Evolutionary conservation across 2,329 filamentous ascomycete genomes (phyloP), one percentile per base, ranked within the genome.

Genomic region (Myriosclerotinia duriaeana): DNA sequence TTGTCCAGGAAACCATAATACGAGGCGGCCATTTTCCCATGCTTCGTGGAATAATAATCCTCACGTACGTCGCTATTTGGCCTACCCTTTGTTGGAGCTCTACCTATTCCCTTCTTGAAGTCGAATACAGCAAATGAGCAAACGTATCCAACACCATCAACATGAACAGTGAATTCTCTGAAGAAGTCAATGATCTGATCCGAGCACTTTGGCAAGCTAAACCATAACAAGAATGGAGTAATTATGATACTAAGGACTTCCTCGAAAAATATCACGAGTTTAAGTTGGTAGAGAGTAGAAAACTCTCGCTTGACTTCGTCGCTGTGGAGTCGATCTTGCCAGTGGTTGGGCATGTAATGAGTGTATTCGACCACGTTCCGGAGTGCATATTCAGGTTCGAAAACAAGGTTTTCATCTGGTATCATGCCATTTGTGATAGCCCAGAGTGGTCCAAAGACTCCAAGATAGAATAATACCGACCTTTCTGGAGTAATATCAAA

Each of bases 81-180:
- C 30, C 20, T 48, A 20, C 55, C 55, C 54, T 77, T 76, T 5
- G 79, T 79, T n/a, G 78, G 78, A 52, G 80, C 78, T 70, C 83
- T 83, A 58, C 85, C 83, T 30, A 89, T 83, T 34, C 89, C 90
- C 76, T 93, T 94, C 78, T 96, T 93, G 80, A 98, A 98, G 70
- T 97, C 92, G 74, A 99, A 99, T 46, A 97, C 92, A 3, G 95
- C 95, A 79, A 97, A 98, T 1, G 94, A 97, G 78, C 95, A 99
- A 14, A 98, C 92, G 71, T 97, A 94, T 30, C 95, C 95, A 46
- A 99, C 84, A 0, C 95, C 95, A 75, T 99, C 95, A 20, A 99
- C 94, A 72, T 99, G 93, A 30, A 99, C 88, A 0, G 95, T 98
- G 72, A 98, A 97, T 76, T 99, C 95, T 50, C 95, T 89, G 81